Evolutionary conservation across 176 grass and related monocot species (phyloP).

Genomic region (Hyparrhenia diplandra): DNA sequence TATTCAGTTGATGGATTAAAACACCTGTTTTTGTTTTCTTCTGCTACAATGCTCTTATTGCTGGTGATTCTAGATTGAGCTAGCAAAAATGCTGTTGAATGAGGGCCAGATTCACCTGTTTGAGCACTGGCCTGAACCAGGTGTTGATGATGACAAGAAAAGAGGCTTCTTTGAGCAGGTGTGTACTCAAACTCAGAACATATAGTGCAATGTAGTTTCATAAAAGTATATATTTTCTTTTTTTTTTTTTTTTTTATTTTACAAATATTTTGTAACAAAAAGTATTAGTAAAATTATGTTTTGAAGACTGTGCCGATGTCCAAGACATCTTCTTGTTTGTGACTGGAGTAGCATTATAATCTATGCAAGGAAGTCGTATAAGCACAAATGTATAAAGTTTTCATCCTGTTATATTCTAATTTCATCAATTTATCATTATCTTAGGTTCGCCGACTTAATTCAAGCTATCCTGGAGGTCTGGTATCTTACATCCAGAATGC

Average conservation of each 20-base stretch:
- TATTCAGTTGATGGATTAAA: neutral
- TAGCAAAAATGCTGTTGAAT: constrained; percentile 66
- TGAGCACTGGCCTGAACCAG: constrained; percentile 70
- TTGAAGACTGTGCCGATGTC: neutral
- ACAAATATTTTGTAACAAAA: neutral
- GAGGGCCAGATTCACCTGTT: constrained; percentile 75
- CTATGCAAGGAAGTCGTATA: neutral
- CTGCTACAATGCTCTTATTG: constrained; percentile 7
- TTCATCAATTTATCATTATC: neutral
- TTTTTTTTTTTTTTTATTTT: neutral
- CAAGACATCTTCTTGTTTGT: neutral
- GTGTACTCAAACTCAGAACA: neutral
- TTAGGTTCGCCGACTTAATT: constrained; percentile 68
- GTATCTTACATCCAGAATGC: constrained; percentile 80
- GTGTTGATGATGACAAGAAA: constrained; percentile 62
- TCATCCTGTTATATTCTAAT: neutral
- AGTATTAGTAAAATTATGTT: neutral
- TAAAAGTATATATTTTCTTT: neutral
- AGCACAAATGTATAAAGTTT: neutral
- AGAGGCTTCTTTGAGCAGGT: constrained; percentile 87
- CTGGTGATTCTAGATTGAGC: constrained; percentile 41
- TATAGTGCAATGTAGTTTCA: neutral
- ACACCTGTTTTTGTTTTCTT: neutral
- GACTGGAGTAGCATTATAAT: neutral
- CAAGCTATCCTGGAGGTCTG: constrained; percentile 87